These are phyloP conservation scores for Cryptomeria japonica DNA, from an alignment of 75 land plant species.

Conservation along the genomic window DNA sequence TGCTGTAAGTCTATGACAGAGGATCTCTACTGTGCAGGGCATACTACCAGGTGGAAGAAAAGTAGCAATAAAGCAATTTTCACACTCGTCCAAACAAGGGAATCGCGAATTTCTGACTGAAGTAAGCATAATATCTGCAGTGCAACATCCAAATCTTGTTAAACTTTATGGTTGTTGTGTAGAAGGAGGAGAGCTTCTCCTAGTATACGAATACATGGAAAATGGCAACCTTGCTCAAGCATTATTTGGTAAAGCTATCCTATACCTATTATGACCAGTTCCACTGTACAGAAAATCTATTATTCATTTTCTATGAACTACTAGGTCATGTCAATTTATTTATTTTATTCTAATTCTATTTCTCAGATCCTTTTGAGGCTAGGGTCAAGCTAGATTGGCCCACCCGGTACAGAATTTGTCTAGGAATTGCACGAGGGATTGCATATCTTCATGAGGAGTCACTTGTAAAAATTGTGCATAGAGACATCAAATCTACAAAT, in stretches of 20 bases:
- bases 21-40: not conserved
- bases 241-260: slow-evolving; percentile 24
- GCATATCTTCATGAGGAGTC: slow-evolving; percentile 4
- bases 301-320: not conserved
- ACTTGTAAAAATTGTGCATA: slow-evolving; percentile 5
- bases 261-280: not conserved
- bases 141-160: slow-evolving; percentile 32
- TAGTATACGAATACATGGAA: slow-evolving; percentile 38
- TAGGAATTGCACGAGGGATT: not conserved
- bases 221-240: slow-evolving; percentile 28
- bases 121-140: slow-evolving; percentile 11
- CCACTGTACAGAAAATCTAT: not conserved
- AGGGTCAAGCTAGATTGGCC: not conserved
- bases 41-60: slow-evolving; percentile 9
- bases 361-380: not conserved
- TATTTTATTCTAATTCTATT: not conserved
- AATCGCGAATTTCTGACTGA: slow-evolving; percentile 16
- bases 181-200: slow-evolving; percentile 21
- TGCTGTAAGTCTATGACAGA: not conserved
- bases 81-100: slow-evolving; percentile 9
- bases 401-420: not conserved
- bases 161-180: slow-evolving; percentile 36
- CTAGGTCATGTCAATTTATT: no score
- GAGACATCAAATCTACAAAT: slow-evolving; percentile 21
- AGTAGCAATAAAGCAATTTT: slow-evolving; percentile 15